These are phyloP conservation scores for Coelastrella sp. DNA, from an alignment of 139 green algal species.

Conservation along the genomic window DNA sequence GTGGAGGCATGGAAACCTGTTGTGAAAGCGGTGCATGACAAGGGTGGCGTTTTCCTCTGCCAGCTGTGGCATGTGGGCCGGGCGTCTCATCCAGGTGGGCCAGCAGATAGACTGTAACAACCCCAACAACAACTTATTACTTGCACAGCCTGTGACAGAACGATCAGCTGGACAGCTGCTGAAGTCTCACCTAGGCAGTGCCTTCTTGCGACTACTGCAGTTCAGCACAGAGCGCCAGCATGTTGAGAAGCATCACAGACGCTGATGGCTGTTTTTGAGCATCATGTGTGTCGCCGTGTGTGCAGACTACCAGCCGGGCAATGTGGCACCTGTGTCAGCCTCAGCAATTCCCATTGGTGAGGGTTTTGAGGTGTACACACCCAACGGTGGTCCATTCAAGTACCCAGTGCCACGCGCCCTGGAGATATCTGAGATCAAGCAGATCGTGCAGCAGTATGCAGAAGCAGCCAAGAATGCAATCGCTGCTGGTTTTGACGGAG, in stretches of 20 bases:
- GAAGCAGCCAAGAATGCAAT: constrained; percentile 32
- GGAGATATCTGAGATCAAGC: constrained; percentile 24
- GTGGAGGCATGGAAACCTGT: constrained; percentile 90
- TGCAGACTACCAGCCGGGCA: constrained; percentile 47
- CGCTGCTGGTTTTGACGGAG: constrained; percentile 43
- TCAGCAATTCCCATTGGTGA: constrained; percentile 32
- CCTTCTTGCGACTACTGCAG: neutral
- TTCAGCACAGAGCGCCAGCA: too few relatives aligned
- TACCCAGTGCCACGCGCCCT: constrained; percentile 37
- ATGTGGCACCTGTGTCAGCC: neutral
- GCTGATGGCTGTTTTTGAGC: neutral
- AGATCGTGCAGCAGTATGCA: constrained; percentile 36
- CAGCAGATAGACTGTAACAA: neutral
- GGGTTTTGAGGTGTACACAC: constrained; percentile 44
- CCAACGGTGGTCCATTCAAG: constrained; percentile 40
- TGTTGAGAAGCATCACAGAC: too few relatives aligned
- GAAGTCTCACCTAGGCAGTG: too few relatives aligned
- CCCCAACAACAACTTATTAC: too few relatives aligned
- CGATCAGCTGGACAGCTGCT: too few relatives aligned
- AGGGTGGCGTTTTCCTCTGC: constrained; percentile 79
- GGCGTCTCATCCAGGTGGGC: constrained; percentile 60
- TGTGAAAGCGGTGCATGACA: constrained; percentile 76
- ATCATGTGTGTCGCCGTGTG: constrained; percentile 14
- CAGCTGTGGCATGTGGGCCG: constrained; percentile 87
- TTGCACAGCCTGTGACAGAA: too few relatives aligned